Percentiles rank a stretch among this genome's conserved stretches.
phyloP scores from a whole-genome alignment of 768 basidiomycete genomes.

The Tephrocybe rancida region DNA sequence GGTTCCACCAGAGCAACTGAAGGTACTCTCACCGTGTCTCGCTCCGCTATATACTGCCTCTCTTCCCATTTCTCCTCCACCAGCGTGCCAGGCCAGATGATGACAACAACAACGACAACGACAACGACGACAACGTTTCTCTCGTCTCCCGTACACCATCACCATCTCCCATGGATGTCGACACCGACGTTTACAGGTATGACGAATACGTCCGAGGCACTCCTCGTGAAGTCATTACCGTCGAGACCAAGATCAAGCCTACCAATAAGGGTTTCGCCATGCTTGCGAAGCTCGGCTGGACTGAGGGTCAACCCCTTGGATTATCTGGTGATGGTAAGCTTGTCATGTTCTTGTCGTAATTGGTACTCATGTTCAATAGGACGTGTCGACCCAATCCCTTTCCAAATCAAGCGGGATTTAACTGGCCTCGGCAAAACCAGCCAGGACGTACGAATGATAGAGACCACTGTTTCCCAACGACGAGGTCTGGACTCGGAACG shows the following conservation, averaged over 20 bases:
- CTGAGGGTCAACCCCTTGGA: slow-evolving; percentile 77
- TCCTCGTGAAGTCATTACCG: slow-evolving; percentile 69
- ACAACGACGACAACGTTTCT: slow-evolving; percentile 65
- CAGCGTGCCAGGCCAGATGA: slow-evolving; percentile 65
- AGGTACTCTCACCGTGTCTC: slow-evolving; percentile 71
- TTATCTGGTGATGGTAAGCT: slow-evolving; percentile 71
- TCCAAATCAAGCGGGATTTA: slow-evolving; percentile 74
- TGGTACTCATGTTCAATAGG: slow-evolving; percentile 40
- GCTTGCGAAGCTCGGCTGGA: slow-evolving; percentile 83
- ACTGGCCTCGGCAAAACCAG: slow-evolving; percentile 80
- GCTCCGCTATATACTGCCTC: slow-evolving; percentile 56
- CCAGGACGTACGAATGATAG: slow-evolving; percentile 83
- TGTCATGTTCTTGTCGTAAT: neutral
- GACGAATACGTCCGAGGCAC: slow-evolving; percentile 60
- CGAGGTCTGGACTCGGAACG: slow-evolving; percentile 82
- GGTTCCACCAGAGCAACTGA: slow-evolving; percentile 29
- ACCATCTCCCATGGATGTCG: slow-evolving; percentile 62
- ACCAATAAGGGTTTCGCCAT: slow-evolving; percentile 82
- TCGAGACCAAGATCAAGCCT: slow-evolving; percentile 79
- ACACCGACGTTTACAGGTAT: slow-evolving; percentile 54
- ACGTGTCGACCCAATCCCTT: slow-evolving; percentile 82
- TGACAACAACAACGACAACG: slow-evolving; percentile 45
- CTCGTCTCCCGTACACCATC: slow-evolving; percentile 78
- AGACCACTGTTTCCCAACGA: slow-evolving; percentile 82
- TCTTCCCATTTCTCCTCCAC: slow-evolving; percentile 43